Conservation (phyloP, 768 basidiomycete species). For the Pleurotus platypus region DNA sequence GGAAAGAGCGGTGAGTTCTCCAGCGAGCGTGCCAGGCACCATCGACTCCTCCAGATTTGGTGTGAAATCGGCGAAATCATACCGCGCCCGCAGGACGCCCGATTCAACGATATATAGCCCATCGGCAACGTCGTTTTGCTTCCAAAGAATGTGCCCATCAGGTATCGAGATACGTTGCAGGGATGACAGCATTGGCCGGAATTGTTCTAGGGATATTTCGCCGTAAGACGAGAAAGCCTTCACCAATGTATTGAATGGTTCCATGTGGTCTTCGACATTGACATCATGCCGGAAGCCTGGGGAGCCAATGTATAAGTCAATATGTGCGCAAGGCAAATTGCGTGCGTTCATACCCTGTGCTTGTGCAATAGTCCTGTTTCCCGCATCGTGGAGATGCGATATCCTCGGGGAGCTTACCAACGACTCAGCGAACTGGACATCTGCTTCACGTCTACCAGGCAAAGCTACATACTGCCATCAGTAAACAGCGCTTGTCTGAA, state of each 20-base stretch:
- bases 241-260: constrained; percentile 72
- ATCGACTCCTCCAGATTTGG: constrained; percentile 81
- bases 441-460: constrained; percentile 54
- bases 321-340: not conserved
- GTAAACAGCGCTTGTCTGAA: too few relatives aligned
- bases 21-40: constrained; percentile 91
- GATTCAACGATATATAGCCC: constrained; percentile 88
- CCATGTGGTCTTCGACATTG: constrained; percentile 30
- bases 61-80: constrained; percentile 69
- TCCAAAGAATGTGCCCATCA: constrained; percentile 67
- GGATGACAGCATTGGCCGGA: constrained; percentile 65
- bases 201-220: constrained; percentile 49
- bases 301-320: not conserved
- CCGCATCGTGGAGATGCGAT: constrained; percentile 66
- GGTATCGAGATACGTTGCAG: constrained; percentile 60
- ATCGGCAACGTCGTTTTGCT: constrained; percentile 70
- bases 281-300: constrained; percentile 27
- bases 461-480: constrained; percentile 33
- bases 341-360: constrained; percentile 36
- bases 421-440: constrained; percentile 42
- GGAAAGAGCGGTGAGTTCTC: constrained; percentile 84
- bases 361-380: constrained; percentile 61
- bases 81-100: constrained; percentile 81
- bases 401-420: constrained; percentile 64
- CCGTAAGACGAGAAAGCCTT: constrained; percentile 80